Conservation (phyloP, 2,329 filamentous ascomycete species). For the Aquanectria penicillioides region DNA sequence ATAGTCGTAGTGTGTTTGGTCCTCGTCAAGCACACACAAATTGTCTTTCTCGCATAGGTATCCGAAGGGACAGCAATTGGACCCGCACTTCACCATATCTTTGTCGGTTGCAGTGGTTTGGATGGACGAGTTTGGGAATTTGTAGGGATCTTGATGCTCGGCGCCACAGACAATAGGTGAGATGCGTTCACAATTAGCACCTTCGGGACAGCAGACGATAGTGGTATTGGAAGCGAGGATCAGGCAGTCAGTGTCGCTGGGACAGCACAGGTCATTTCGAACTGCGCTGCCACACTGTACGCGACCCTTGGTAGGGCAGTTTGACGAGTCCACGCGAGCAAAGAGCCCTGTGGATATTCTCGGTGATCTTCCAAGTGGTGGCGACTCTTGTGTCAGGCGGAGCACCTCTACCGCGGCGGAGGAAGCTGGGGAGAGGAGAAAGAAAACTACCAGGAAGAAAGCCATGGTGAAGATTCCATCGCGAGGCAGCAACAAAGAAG, state of each 20-base stretch:
- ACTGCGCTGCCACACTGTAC: conserved; percentile 32
- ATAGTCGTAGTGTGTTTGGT: conserved; percentile 36
- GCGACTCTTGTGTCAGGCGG: conserved; percentile 20
- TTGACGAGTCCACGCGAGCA: conserved; percentile 18
- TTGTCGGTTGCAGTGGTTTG: conserved; percentile 32
- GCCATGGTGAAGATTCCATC: conserved; percentile 30
- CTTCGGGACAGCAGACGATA: conserved; percentile 38
- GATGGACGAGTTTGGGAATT: conserved; percentile 31
- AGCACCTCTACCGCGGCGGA: conserved; percentile 32
- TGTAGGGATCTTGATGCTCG: conserved; percentile 28
- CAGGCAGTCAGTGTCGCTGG: conserved; percentile 29
- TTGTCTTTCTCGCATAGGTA: conserved; percentile 33
- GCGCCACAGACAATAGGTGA: conserved; percentile 37
- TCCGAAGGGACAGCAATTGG: conserved; percentile 39
- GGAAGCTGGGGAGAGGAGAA: conserved; percentile 29
- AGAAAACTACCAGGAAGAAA: conserved; percentile 33
- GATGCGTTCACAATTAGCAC: conserved; percentile 29
- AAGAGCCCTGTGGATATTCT: background rate
- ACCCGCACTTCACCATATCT: conserved; percentile 33
- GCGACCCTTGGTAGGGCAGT: conserved; percentile 31
- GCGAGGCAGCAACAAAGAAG: conserved; percentile 29
- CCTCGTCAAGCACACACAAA: conserved; percentile 33
- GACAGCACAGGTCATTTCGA: conserved; percentile 37
- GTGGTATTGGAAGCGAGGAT: conserved; percentile 41
- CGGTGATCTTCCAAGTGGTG: conserved; percentile 3